These are phyloP conservation scores for Discostella pseudostelligera DNA, from an alignment of 108 stramenopile species.

Conservation along the genomic window DNA sequence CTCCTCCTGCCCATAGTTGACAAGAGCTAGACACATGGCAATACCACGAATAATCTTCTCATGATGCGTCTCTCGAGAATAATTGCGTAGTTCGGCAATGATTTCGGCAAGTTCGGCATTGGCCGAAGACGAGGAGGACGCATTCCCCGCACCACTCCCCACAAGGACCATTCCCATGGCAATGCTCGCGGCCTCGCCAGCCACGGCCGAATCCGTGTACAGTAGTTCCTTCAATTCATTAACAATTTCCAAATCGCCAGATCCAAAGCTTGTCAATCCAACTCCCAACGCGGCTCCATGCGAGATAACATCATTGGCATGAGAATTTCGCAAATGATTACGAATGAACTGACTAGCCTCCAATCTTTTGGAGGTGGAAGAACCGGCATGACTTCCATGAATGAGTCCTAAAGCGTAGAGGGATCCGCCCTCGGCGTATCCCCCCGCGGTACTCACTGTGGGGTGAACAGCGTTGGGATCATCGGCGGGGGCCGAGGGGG, in stretches of 20 bases:
- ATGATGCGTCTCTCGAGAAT: conserved; percentile 95
- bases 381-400: conserved; percentile 86
- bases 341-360: conserved; percentile 77
- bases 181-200: conserved; percentile 97
- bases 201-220: conserved; percentile 95
- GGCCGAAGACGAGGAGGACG: conserved; percentile 52
- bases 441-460: conserved; percentile 73
- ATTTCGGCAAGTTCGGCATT: conserved; percentile 76
- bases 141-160: conserved; percentile 87
- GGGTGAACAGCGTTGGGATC: conserved; percentile 45
- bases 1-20: conserved; percentile 96
- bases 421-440: conserved; percentile 94
- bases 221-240: conserved; percentile 93
- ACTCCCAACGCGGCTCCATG: conserved; percentile 99
- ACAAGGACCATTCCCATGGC: conserved; percentile 97
- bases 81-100: conserved; percentile 89
- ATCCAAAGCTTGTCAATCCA: conserved; percentile 95
- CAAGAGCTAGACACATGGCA: conserved; percentile 93
- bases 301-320: conserved; percentile 93
- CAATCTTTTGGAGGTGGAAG: conserved; percentile 79
- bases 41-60: conserved; percentile 99
- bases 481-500: conserved; percentile 63
- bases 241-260: conserved; percentile 77
- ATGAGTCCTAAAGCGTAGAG: conserved; percentile 98
- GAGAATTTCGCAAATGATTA: conserved; percentile 76